A percentile compares a stretch with the other conserved stretches of the same genome.
Conservation (phyloP, 352 stramenopile species). For the Pythium pectinolyticum region DNA sequence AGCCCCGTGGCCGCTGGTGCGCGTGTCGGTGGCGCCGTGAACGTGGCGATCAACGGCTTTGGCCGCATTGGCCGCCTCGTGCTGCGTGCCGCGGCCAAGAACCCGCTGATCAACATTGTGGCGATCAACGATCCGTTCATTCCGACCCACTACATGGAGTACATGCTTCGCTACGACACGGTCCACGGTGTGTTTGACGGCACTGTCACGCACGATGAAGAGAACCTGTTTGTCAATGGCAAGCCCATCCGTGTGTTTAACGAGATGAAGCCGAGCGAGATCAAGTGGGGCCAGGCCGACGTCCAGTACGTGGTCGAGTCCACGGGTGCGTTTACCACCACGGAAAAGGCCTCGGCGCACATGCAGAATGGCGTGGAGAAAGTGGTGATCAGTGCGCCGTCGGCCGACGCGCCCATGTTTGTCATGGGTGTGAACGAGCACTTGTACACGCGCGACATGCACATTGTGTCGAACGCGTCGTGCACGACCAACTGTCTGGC, state of each 20-base stretch:
- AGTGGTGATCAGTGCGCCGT: constrained; percentile 96
- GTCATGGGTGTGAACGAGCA: constrained; percentile 95
- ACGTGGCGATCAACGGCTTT: constrained; percentile 60
- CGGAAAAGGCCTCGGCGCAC: constrained; percentile 81
- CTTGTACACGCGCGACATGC: constrained; percentile 83
- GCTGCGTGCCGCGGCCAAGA: constrained; percentile 41
- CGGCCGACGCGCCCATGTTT: constrained; percentile 93
- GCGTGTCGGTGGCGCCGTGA: too few relatives aligned
- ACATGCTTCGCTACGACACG: constrained; percentile 97
- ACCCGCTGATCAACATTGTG: constrained; percentile 50
- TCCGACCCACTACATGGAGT: constrained; percentile 70
- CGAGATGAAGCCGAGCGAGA: constrained; percentile 57
- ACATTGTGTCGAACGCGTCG: constrained; percentile 79
- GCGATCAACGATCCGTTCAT: constrained; percentile 67
- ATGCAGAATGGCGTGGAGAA: constrained; percentile 94
- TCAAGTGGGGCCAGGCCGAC: constrained; percentile 75
- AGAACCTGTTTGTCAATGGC: constrained; percentile 64
- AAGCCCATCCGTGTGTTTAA: constrained; percentile 46
- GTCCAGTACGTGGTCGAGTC: constrained; percentile 96
- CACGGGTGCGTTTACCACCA: constrained; percentile 94
- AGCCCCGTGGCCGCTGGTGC: too few relatives aligned
- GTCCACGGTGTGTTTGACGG: constrained; percentile 92
- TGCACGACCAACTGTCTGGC: constrained; percentile 80
- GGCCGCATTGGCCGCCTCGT: constrained; percentile 59
- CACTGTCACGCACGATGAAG: constrained; percentile 84